Percentiles rank a stretch among this genome's conserved stretches.
Evolutionary conservation across 176 grass and related monocot genomes (phyloP).

Genomic region (Avena eriantha): DNA sequence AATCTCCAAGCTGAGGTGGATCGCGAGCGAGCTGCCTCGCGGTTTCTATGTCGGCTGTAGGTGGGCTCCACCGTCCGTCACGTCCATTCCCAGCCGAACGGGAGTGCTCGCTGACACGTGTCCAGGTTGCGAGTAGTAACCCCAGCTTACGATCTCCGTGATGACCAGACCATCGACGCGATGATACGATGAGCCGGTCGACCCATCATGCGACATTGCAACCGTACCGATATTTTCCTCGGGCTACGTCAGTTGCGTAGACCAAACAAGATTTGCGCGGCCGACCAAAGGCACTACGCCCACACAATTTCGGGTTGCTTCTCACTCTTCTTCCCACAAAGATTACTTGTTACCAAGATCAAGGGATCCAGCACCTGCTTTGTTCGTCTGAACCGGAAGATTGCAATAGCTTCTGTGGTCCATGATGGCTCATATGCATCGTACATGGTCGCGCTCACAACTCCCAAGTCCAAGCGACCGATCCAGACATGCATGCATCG

Average conservation of each 20-base stretch:
- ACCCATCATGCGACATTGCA: too few relatives aligned
- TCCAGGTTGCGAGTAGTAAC: too few relatives aligned
- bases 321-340: not conserved
- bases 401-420: not conserved
- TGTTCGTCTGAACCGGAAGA: not conserved
- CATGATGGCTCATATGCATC: not conserved
- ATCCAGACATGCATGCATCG: not conserved
- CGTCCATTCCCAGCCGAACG: too few relatives aligned
- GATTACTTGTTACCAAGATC: not conserved
- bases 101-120: too few relatives aligned
- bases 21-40: not conserved
- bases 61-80: not conserved
- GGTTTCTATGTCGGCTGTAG: conserved; percentile 52
- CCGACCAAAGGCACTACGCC: not conserved
- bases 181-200: not conserved
- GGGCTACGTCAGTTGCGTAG: not conserved
- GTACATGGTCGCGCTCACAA: not conserved
- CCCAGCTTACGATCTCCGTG: too few relatives aligned
- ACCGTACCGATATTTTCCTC: not conserved
- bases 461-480: not conserved
- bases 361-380: too few relatives aligned
- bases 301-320: not conserved
- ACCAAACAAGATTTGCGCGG: not conserved
- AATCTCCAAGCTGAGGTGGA: not conserved
- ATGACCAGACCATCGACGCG: not conserved